Conservation (phyloP, 2,329 filamentous ascomycete species). For the Calonectria fujianensis region DNA sequence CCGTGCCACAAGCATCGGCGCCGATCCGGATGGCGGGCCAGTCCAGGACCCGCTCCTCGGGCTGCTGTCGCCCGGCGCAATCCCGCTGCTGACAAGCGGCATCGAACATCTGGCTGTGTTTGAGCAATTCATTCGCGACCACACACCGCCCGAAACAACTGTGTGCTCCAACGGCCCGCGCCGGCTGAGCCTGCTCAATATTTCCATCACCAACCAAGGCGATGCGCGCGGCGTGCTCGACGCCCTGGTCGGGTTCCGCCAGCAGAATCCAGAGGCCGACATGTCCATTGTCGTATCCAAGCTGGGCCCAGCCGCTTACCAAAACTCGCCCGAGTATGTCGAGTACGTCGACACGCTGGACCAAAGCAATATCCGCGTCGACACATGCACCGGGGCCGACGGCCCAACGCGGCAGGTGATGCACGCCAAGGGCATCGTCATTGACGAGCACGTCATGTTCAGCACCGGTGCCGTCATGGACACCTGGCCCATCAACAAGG, state of each 20-base stretch:
- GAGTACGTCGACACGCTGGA: conserved; percentile 1
- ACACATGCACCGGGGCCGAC: neutral
- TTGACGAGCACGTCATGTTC: conserved; percentile 14
- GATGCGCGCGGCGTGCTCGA: neutral
- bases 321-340: neutral
- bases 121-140: neutral
- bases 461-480: conserved; percentile 22
- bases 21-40: neutral
- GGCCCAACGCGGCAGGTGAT: conserved; percentile 16
- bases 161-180: neutral
- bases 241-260: neutral
- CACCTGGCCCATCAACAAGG: conserved; percentile 25
- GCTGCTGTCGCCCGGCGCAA: neutral
- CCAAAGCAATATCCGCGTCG: neutral
- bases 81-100: neutral
- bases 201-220: neutral
- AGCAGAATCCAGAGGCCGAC: neutral
- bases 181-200: neutral
- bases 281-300: neutral
- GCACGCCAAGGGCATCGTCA: conserved; percentile 23
- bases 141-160: neutral
- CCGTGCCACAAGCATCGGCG: neutral
- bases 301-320: neutral
- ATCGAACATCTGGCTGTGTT: neutral
- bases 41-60: neutral